Evolutionary conservation across 1,284 basidiomycete species (phyloP).

Genomic region (Rhodotorula sp.): DNA sequence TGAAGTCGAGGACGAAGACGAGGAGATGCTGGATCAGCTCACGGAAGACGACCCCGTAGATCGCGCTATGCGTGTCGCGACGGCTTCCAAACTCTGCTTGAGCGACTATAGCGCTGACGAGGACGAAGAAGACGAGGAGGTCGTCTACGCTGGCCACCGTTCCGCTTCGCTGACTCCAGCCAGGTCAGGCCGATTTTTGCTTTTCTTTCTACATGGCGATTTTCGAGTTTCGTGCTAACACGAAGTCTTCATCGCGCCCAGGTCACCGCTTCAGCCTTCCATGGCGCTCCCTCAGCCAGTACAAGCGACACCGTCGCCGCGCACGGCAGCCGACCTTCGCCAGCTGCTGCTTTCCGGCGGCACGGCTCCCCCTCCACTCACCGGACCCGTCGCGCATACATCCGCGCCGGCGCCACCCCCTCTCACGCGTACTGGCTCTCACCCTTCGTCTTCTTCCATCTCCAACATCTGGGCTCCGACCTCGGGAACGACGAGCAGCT

Average conservation of each 20-base stretch:
- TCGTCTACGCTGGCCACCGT: conserved; percentile 26
- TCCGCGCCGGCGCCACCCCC: neutral
- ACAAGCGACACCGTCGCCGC: neutral
- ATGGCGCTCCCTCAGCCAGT: neutral
- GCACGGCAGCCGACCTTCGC: conserved; percentile 18
- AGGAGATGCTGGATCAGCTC: conserved; percentile 8
- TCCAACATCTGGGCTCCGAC: conserved; percentile 3
- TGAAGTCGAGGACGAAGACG: conserved; percentile 10
- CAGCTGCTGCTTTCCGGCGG: conserved; percentile 16
- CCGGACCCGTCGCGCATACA: neutral
- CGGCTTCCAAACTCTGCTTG: conserved; percentile 15
- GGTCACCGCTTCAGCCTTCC: neutral
- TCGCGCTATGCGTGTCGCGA: conserved; percentile 63
- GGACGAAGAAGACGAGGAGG: conserved; percentile 9
- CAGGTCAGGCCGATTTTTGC: neutral
- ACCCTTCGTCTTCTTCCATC: neutral
- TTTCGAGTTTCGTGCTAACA: neutral
- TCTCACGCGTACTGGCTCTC: neutral
- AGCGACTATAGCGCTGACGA: conserved; percentile 21
- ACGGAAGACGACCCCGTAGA: conserved; percentile 79
- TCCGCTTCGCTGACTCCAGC: neutral
- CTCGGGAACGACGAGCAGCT: neutral
- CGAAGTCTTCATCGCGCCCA: no score
- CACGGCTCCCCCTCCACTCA: neutral
- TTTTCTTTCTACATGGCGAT: neutral